These are phyloP conservation scores for Elongisporangium prolatum DNA, from an alignment of 352 stramenopile species.

Conservation along the genomic window DNA sequence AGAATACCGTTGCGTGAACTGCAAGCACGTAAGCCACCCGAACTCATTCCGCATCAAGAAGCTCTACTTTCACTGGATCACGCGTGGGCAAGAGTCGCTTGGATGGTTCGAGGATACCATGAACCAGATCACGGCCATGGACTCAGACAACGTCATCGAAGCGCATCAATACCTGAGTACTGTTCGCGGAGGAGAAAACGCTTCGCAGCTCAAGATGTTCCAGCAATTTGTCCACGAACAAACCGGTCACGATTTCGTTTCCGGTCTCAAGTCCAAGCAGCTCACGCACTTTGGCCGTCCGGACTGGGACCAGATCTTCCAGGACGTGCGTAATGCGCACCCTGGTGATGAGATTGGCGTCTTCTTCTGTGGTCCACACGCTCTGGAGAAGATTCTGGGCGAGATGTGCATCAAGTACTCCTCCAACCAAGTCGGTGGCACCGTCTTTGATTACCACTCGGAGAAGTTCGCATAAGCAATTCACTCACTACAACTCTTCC, in stretches of 20 bases:
- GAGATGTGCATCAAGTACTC: conserved; percentile 70
- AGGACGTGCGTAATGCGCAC: conserved; percentile 38
- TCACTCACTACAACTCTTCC: background rate
- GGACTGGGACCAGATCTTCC: conserved; percentile 81
- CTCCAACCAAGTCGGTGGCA: conserved; percentile 41
- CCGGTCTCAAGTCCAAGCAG: conserved; percentile 70
- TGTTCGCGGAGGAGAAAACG: conserved; percentile 66
- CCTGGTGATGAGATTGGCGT: conserved; percentile 75
- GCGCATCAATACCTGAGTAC: conserved; percentile 83
- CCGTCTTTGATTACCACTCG: conserved; percentile 80
- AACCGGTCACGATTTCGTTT: conserved; percentile 76
- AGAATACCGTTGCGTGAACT: conserved; percentile 69
- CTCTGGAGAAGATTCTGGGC: conserved; percentile 69
- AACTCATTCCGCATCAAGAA: conserved; percentile 76
- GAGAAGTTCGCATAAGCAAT: conserved; percentile 69
- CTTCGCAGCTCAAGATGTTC: conserved; percentile 76
- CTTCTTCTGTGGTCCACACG: conserved; percentile 82
- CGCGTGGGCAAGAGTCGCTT: conserved; percentile 69
- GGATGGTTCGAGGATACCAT: conserved; percentile 85
- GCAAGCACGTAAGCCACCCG: conserved; percentile 64
- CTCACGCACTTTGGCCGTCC: conserved; percentile 83
- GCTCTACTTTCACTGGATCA: conserved; percentile 87
- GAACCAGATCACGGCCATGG: conserved; percentile 78
- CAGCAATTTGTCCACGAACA: conserved; percentile 81
- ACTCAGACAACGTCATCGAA: conserved; percentile 75